These are phyloP conservation scores for Cytospora chrysosperma DNA, from an alignment of 2,329 filamentous ascomycete species.

Conservation along the genomic window DNA sequence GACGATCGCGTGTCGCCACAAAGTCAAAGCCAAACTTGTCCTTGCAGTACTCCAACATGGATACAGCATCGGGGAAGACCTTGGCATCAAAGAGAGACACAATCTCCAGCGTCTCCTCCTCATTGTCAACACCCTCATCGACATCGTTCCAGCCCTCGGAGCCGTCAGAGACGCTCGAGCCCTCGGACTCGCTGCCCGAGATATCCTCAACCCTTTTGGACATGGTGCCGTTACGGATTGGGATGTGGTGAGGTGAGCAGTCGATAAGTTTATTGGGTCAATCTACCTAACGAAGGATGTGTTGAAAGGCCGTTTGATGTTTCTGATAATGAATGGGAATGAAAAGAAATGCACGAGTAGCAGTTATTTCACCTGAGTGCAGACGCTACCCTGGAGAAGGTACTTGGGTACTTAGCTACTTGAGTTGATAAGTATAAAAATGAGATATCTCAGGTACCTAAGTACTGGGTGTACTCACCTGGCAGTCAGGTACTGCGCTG, in stretches of 20 bases:
- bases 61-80: conserved; percentile 60
- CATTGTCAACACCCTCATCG: conserved; percentile 54
- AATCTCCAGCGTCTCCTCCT: conserved; percentile 59
- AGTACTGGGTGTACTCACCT: too few species aligned
- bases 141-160: conserved; percentile 35
- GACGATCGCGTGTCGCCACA: conserved; percentile 52
- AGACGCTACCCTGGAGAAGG: not conserved
- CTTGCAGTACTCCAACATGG: conserved; percentile 69
- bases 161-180: conserved; percentile 37
- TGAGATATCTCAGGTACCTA: conserved; percentile 19
- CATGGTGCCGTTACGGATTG: conserved; percentile 8
- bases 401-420: not conserved
- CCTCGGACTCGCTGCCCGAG: conserved; percentile 36
- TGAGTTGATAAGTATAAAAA: not conserved
- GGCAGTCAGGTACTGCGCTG: not conserved
- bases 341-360: not conserved
- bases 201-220: conserved; percentile 25
- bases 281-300: not conserved
- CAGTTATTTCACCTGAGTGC: not conserved
- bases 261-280: not conserved
- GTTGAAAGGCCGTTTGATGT: not conserved
- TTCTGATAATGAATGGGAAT: not conserved
- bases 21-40: conserved; percentile 68
- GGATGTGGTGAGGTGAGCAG: too few species aligned
- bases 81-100: conserved; percentile 67